These are phyloP conservation scores for Adansonia gregorii DNA, from an alignment of 441 rosid genomes.

Conservation along the genomic window DNA sequence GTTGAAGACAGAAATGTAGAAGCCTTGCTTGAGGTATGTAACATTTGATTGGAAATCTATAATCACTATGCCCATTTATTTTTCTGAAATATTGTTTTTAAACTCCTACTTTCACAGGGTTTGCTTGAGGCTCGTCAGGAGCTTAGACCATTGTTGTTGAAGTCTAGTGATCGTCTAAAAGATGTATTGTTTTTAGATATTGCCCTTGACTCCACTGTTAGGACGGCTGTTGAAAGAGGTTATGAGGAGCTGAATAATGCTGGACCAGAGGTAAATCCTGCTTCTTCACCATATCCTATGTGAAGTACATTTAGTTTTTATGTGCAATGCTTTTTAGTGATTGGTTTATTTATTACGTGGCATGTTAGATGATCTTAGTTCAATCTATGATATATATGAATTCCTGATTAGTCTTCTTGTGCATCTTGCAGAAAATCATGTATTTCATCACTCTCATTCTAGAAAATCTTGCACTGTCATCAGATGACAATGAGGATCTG, in stretches of 20 bases:
- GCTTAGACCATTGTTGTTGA: conserved; percentile 72
- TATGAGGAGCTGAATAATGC: conserved; percentile 79
- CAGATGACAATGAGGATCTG: conserved; percentile 94
- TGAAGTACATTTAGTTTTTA: conserved; percentile 21
- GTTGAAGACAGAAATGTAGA: conserved; percentile 91
- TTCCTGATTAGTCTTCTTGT: conserved; percentile 30
- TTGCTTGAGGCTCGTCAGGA: conserved; percentile 98
- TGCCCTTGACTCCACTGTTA: conserved; percentile 92
- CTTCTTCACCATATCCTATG: conserved; percentile 21
- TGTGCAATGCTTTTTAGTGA: conserved; percentile 17
- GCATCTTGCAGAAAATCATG: conserved; percentile 78
- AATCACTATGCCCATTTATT: background rate
- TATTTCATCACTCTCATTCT: conserved; percentile 79
- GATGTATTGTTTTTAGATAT: conserved; percentile 92
- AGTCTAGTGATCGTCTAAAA: conserved; percentile 80
- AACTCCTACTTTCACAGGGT: conserved; percentile 51
- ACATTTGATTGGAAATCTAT: conserved; percentile 10
- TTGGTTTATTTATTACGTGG: background rate
- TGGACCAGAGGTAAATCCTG: conserved; percentile 73
- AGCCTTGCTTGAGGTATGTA: conserved; percentile 82
- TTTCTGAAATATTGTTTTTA: background rate
- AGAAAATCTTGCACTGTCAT: conserved; percentile 93
- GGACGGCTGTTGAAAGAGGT: conserved; percentile 97
- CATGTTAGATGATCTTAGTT: conserved; percentile 25
- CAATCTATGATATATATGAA: conserved; percentile 17